Evolutionary conservation across 306 rosid species (phyloP), one percentile per base, ranked within the genome.

Genomic region (Cercis canadensis): DNA sequence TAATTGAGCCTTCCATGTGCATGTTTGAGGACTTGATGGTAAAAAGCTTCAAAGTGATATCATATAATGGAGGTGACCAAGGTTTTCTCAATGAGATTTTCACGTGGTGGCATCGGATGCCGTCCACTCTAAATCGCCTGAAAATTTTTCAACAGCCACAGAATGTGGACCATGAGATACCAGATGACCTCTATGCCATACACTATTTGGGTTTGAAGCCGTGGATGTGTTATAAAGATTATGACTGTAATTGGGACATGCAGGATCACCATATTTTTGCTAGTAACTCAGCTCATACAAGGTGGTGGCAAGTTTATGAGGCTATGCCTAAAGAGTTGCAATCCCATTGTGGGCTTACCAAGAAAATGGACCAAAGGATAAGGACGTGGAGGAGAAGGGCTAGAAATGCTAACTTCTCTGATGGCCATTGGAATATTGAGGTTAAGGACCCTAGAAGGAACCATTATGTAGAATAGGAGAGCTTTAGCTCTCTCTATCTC

Each of bases 121-220:
- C 99, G 7, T 10, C 49, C 6, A 81, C 61, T 57, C 32, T 86
- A 1, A 94, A 89, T 53, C 31, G 40, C 32, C 21, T 94, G 18
- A 94, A 89, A 49, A 3, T 18, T 14, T 85, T 73, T 15, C 4
- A 3, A 4, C 15, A 16, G 1, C 2, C 11, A 1, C 5, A 16
- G 1, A 3, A 24, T 6, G 7, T n/a, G 13, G 56, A 45, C 11
- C 82, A 11, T 11, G 82, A 58, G 47, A 8, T 84, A 0, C 36
- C 62, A 0, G 18, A 73, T 1, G 83, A 78, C 0, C 52, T 81
- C 37, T 81, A 74, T 4, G 75, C 84, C 4, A 51, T 87, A 11
- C 96, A 94, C 58, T 94, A 83, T 69, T 60, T 94, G 76, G 99
- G 99, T 1, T 57, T 83, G 75, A 94, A 94, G 86, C 99, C 99